Conservation (phyloP, 164 flowering plant species). For the Piper betle region DNA sequence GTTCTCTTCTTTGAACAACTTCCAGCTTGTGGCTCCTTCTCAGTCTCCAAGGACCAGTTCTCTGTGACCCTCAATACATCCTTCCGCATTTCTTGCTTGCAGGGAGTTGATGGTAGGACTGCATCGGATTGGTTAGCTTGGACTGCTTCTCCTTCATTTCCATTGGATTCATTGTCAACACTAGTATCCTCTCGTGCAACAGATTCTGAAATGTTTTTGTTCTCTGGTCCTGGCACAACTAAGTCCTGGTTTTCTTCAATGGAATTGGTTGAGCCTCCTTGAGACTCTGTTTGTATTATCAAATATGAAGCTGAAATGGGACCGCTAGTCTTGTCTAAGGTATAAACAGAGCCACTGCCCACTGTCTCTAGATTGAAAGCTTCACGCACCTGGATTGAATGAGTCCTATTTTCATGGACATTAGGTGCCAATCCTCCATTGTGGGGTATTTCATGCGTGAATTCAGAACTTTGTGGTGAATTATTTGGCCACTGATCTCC, state of each 20-base stretch:
- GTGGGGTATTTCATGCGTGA: slow-evolving; percentile 10
- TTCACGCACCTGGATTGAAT: background rate
- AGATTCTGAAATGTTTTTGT: slow-evolving; percentile 16
- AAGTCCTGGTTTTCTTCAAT: slow-evolving; percentile 9
- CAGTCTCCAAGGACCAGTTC: slow-evolving; percentile 22
- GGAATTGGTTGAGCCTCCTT: slow-evolving; percentile 11
- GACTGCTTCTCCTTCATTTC: slow-evolving; percentile 29
- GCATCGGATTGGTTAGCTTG: slow-evolving; percentile 30
- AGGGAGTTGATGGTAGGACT: slow-evolving; percentile 62
- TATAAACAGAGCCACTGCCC: slow-evolving; percentile 23
- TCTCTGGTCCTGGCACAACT: slow-evolving; percentile 22
- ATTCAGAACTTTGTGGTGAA: slow-evolving; percentile 14
- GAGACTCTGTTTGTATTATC: slow-evolving; percentile 6
- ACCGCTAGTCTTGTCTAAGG: slow-evolving; percentile 21
- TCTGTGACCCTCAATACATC: slow-evolving; percentile 32
- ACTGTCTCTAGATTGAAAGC: slow-evolving; percentile 15
- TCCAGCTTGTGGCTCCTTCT: slow-evolving; percentile 30
- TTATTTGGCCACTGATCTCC: slow-evolving; percentile 25
- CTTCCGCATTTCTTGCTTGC: slow-evolving; percentile 40
- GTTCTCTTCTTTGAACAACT: slow-evolving; percentile 27
- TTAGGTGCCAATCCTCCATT: slow-evolving; percentile 8
- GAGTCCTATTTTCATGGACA: background rate
- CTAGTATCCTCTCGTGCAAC: slow-evolving; percentile 25
- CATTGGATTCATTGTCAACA: slow-evolving; percentile 32
- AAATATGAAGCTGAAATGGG: slow-evolving; percentile 9